Percentiles rank a stretch among this genome's conserved stretches.
Conservation (phyloP, 768 basidiomycete genomes). For the Saitozyma sp. region DNA sequence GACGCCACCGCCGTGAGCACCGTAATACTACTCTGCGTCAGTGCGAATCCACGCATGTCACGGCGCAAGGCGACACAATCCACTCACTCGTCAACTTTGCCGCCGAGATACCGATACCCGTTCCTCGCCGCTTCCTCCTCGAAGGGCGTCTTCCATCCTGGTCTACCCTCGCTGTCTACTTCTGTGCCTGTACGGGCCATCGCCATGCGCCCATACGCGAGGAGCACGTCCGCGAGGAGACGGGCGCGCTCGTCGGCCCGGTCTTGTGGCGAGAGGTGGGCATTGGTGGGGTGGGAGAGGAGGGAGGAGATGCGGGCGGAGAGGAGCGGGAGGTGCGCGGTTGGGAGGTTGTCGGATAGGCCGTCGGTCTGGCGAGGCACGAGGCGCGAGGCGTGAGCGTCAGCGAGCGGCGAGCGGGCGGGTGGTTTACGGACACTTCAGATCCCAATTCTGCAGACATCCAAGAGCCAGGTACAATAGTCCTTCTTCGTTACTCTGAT, state of each 20-base stretch:
- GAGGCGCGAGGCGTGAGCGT: no score
- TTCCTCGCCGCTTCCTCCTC: conserved; percentile 48
- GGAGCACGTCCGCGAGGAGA: conserved; percentile 48
- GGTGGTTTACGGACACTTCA: no score
- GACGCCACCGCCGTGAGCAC: conserved; percentile 49
- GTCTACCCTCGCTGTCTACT: conserved; percentile 3
- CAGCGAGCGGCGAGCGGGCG: no score
- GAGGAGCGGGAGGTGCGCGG: conserved; percentile 39
- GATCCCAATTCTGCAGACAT: background rate
- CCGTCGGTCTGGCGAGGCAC: conserved; percentile 47
- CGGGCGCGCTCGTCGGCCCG: conserved; percentile 35
- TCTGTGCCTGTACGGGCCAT: conserved; percentile 49
- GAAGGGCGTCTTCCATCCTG: conserved; percentile 49
- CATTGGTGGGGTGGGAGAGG: conserved; percentile 34
- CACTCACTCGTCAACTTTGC: conserved; percentile 53
- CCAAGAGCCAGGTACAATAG: no score
- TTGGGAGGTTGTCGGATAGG: conserved; percentile 50
- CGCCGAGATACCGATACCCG: conserved; percentile 45
- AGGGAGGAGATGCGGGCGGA: conserved; percentile 29
- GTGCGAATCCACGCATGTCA: background rate
- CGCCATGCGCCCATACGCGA: conserved; percentile 47
- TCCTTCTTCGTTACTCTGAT: no score
- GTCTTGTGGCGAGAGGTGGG: conserved; percentile 37
- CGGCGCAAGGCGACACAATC: background rate
- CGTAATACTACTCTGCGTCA: conserved; percentile 36